Conservation (phyloP, 1,284 basidiomycete species). For the Bondarzewia mesenterica region DNA sequence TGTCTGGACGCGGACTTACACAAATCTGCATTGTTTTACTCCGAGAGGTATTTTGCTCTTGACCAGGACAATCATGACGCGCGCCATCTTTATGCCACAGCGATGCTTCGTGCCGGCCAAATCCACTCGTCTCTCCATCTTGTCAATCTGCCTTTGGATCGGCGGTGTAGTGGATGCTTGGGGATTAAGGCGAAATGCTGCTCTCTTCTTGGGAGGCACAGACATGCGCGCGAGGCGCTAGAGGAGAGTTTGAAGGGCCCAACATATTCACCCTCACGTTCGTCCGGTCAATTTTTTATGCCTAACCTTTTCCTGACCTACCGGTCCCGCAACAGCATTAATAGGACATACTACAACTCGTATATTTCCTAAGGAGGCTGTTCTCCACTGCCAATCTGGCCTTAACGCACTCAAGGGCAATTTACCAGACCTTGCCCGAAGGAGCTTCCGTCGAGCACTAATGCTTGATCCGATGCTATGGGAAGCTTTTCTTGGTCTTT, state of each 20-base stretch:
- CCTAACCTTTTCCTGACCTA: neutral
- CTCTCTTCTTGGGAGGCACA: slow-evolving; percentile 58
- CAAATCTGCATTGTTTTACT: slow-evolving; percentile 74
- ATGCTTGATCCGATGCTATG: slow-evolving; percentile 75
- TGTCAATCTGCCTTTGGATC: slow-evolving; percentile 49
- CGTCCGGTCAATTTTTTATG: slow-evolving; percentile 17
- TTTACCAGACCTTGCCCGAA: slow-evolving; percentile 60
- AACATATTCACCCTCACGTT: slow-evolving; percentile 46
- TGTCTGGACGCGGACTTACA: slow-evolving; percentile 71
- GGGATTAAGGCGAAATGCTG: slow-evolving; percentile 78
- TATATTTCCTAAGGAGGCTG: slow-evolving; percentile 56
- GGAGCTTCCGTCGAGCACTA: slow-evolving; percentile 70
- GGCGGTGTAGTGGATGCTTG: slow-evolving; percentile 66
- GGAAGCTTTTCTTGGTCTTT: slow-evolving; percentile 92
- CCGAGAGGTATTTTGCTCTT: slow-evolving; percentile 68
- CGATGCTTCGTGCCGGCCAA: slow-evolving; percentile 66
- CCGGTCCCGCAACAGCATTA: slow-evolving; percentile 31
- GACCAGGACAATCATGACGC: slow-evolving; percentile 70
- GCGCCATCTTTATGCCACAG: slow-evolving; percentile 76
- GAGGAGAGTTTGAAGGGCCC: slow-evolving; percentile 49
- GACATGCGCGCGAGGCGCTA: slow-evolving; percentile 64
- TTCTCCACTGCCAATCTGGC: slow-evolving; percentile 63
- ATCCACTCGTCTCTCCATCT: slow-evolving; percentile 71
- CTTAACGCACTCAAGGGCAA: slow-evolving; percentile 68
- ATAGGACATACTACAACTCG: slow-evolving; percentile 40